A percentile compares a stretch with the other conserved stretches of the same genome.
phyloP scores from a whole-genome alignment of 345 rosid species.

The Bruguiera gymnorhiza region DNA sequence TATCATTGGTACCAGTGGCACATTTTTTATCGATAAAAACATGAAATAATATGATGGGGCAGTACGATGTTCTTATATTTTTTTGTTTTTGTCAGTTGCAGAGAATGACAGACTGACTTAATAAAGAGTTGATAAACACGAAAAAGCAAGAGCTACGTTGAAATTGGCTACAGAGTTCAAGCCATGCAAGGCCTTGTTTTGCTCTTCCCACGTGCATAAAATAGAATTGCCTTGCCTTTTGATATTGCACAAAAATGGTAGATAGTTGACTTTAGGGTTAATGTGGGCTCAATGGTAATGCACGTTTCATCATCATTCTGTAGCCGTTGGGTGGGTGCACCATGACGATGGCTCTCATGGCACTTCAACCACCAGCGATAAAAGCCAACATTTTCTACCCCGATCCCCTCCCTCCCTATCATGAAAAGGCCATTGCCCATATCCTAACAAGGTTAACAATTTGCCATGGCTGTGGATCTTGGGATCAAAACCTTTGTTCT shows the following conservation, averaged over 20 bases:
- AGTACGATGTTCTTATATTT: background rate
- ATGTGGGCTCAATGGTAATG: conserved; percentile 28
- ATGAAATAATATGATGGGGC: background rate
- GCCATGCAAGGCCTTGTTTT: conserved; percentile 29
- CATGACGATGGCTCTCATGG: conserved; percentile 20
- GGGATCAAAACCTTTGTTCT: conserved; percentile 43
- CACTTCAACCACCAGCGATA: conserved; percentile 23
- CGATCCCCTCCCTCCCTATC: conserved; percentile 20
- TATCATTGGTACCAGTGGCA: no score
- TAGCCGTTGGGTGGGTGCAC: conserved; percentile 46
- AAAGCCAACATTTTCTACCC: conserved; percentile 18
- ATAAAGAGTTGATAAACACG: background rate
- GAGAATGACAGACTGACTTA: conserved; percentile 9
- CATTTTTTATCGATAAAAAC: no score
- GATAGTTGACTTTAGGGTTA: conserved; percentile 41
- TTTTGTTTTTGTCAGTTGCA: background rate
- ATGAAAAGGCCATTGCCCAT: background rate
- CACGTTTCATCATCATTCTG: conserved; percentile 38
- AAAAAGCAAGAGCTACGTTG: conserved; percentile 4
- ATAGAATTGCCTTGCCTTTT: background rate
- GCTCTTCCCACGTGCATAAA: conserved; percentile 15
- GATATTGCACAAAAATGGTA: conserved; percentile 11
- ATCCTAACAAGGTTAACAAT: background rate
- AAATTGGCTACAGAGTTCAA: conserved; percentile 11
- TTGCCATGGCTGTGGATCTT: conserved; percentile 37